A percentile compares a stretch with the other conserved stretches of the same genome.
Conservation (phyloP, 2,329 filamentous ascomycete species). For the Davidsoniella eucalypti region DNA sequence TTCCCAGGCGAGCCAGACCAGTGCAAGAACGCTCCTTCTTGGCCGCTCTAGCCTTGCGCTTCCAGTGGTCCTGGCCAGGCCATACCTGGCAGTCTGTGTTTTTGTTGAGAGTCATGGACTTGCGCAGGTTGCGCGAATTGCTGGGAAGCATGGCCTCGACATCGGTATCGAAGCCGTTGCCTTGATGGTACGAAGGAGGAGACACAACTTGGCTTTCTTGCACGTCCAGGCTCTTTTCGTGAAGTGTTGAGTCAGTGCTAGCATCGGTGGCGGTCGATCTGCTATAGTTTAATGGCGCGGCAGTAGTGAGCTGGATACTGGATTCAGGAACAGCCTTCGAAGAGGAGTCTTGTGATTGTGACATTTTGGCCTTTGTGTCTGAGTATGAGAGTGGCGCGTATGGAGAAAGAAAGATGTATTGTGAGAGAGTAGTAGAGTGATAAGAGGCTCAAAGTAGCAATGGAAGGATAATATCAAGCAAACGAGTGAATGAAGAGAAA, state of each 20-base stretch:
- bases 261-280: constrained; percentile 9
- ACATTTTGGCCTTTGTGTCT: background rate
- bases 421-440: background rate
- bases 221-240: constrained; percentile 18
- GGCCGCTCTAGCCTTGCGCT: constrained; percentile 38
- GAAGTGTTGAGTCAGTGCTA: constrained; percentile 11
- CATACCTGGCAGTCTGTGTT: constrained; percentile 38
- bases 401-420: background rate
- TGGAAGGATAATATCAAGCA: background rate
- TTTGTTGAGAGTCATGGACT: constrained; percentile 24
- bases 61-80: constrained; percentile 44
- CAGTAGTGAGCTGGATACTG: background rate
- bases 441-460: background rate
- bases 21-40: constrained; percentile 36
- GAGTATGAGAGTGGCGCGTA: background rate
- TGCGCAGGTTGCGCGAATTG: constrained; percentile 20
- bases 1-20: constrained; percentile 35
- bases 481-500: background rate
- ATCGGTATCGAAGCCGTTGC: constrained; percentile 36
- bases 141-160: constrained; percentile 35
- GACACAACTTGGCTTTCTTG: constrained; percentile 29
- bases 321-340: constrained; percentile 3
- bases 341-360: background rate
- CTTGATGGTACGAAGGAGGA: constrained; percentile 22
- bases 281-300: constrained; percentile 5